Conservation (phyloP, 352 stramenopile species). For the Phytopythium oedochilum region DNA sequence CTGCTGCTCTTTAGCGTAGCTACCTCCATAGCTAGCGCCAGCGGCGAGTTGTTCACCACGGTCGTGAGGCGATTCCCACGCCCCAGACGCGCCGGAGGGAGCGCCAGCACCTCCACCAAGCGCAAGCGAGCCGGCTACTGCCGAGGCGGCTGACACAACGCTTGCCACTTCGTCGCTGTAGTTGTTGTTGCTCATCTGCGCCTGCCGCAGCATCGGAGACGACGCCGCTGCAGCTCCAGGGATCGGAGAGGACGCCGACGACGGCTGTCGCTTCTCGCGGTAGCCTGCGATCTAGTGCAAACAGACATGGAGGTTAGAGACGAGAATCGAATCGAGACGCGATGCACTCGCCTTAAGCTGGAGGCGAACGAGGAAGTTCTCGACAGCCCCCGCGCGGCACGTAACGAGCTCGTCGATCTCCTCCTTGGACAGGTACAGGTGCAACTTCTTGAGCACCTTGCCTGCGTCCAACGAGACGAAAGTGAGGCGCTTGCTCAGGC, state of each 20-base stretch:
- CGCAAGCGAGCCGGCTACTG: slow-evolving; percentile 11
- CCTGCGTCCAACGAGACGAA: slow-evolving; percentile 13
- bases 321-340: too few relatives aligned
- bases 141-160: slow-evolving; percentile 17
- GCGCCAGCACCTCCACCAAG: background rate
- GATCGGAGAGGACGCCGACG: slow-evolving; percentile 16
- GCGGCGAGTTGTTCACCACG: background rate
- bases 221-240: background rate
- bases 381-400: slow-evolving; percentile 84
- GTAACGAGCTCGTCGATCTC: slow-evolving; percentile 92
- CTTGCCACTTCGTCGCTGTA: slow-evolving; percentile 37
- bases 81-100: background rate
- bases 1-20: slow-evolving; percentile 3
- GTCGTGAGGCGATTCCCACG: background rate
- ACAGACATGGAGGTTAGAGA: too few relatives aligned
- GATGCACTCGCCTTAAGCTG: slow-evolving; percentile 77
- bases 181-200: slow-evolving; percentile 13
- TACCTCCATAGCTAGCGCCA: background rate
- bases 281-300: slow-evolving; percentile 72
- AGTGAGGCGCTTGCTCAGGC: too few relatives aligned
- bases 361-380: slow-evolving; percentile 88
- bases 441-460: slow-evolving; percentile 85
- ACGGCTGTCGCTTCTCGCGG: slow-evolving; percentile 41
- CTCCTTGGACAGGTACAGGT: slow-evolving; percentile 76
- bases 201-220: slow-evolving; percentile 6